Evolutionary conservation across 1,139 yeast species (phyloP), one percentile per base, ranked within the genome.

Genomic region (Diutina sp.): DNA sequence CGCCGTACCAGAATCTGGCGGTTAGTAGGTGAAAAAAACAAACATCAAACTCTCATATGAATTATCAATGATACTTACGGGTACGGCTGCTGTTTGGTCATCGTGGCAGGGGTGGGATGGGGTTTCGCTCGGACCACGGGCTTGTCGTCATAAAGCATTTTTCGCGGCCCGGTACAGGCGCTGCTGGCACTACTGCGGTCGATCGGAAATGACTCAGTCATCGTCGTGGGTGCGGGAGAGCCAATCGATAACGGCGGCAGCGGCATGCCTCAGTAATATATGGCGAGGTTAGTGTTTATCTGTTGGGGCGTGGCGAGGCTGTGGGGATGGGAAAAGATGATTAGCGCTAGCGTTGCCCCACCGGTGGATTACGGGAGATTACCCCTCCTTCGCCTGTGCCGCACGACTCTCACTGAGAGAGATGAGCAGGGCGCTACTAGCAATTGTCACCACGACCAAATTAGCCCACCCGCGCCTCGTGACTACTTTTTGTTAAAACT

Each of bases 1-100:
- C 80, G 46, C 80, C 80, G 62, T 76, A 76, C 80, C 80, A 76
- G 60, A 76, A 76, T 54, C 77, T 74, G 21, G 6, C n/a, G 9
- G 53, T 55, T 55, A 57, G 58, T 56, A 56, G 4, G 5, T 35
- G 11, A 8, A 18, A 44, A 21, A 2, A 21, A n/a, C n/a, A n/a
- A n/a, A n/a, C n/a, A n/a, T n/a, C n/a, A n/a, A n/a, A n/a, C n/a
- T n/a, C 9, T 14, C 45, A 38, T 11, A 6, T 38, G 14, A 38
- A 38, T n/a, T n/a, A n/a, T 38, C 16, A 12, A n/a, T n/a, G n/a
- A n/a, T 44, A 44, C 46, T 44, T 44, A 44, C 46, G 51, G 51
- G n/a, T 47, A 47, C 14, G 35, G 12, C 30, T 47, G 51, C 14
- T 35, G 41, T 35, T 35, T 35, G 41, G 41, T 35, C 41, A 35